Conservation (phyloP, 169 alveolate genomes). For the Plasmodium ovale region DNA sequence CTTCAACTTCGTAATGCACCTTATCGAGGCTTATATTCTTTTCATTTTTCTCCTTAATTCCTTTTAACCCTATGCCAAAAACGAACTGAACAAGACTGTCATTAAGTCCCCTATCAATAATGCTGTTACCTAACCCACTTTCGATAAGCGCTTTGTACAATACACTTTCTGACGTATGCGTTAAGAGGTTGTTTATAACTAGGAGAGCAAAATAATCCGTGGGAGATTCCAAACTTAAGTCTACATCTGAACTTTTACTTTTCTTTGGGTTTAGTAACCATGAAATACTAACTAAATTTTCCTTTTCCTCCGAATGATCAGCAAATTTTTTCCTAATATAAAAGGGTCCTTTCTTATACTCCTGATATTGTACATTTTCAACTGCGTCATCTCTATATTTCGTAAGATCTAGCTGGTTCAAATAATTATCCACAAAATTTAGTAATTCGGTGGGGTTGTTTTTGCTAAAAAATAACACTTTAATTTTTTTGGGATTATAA, state of each 20-base stretch:
- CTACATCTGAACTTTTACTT: constrained; percentile 16
- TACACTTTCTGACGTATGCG: constrained; percentile 62
- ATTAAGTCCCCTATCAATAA: constrained; percentile 80
- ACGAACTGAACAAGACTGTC: constrained; percentile 49
- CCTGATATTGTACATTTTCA: constrained; percentile 59
- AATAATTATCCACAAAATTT: constrained; percentile 81
- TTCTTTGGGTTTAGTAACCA: constrained; percentile 72
- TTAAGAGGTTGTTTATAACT: constrained; percentile 48
- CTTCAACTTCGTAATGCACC: constrained; percentile 78
- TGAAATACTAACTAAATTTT: constrained; percentile 58
- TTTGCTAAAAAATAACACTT: constrained; percentile 85
- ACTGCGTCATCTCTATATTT: constrained; percentile 68
- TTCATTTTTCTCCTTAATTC: constrained; percentile 62
- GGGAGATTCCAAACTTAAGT: constrained; percentile 67
- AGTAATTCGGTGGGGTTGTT: constrained; percentile 79
- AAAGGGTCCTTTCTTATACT: constrained; percentile 69
- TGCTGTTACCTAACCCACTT: constrained; percentile 81
- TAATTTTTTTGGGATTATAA: constrained; percentile 89
- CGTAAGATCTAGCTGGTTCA: constrained; percentile 42
- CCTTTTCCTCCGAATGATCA: constrained; percentile 66
- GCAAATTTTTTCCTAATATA: constrained; percentile 53
- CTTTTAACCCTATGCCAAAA: constrained; percentile 68
- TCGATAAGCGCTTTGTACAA: constrained; percentile 64
- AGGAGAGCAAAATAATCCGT: constrained; percentile 54
- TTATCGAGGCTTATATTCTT: constrained; percentile 21